Conservation (phyloP, 169 alveolate species). For the Cryptosporidium muris region DNA sequence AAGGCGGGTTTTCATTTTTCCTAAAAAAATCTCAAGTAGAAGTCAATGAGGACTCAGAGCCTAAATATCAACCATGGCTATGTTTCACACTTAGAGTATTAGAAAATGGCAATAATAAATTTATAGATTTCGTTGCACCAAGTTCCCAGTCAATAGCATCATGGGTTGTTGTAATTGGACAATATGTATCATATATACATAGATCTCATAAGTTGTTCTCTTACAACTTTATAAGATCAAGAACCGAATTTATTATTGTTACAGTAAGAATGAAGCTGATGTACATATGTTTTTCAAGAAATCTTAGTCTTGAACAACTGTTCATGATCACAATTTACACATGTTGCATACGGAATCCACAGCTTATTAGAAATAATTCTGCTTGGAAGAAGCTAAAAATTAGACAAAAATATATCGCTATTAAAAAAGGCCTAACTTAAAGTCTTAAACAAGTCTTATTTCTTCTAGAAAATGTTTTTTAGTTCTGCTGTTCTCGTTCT, state of each 20-base stretch:
- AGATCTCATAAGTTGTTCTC: slow-evolving; percentile 33
- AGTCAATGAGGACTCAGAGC: background rate
- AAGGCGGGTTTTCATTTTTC: slow-evolving; percentile 9
- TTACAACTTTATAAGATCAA: slow-evolving; percentile 49
- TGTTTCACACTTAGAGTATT: slow-evolving; percentile 47
- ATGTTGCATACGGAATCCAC: slow-evolving; percentile 59
- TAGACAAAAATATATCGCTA: slow-evolving; percentile 50
- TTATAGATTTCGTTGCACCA: slow-evolving; percentile 42
- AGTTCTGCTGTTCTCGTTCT: too few relatives aligned
- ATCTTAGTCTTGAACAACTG: slow-evolving; percentile 22
- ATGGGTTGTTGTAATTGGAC: slow-evolving; percentile 62
- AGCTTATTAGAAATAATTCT: slow-evolving; percentile 45
- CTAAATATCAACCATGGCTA: slow-evolving; percentile 39
- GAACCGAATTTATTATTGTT: slow-evolving; percentile 30
- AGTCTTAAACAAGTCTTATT: too few relatives aligned
- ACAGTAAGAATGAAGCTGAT: slow-evolving; percentile 61
- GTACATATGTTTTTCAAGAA: slow-evolving; percentile 31
- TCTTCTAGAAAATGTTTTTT: too few relatives aligned
- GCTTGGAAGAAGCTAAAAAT: slow-evolving; percentile 65
- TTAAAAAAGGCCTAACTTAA: slow-evolving; percentile 12
- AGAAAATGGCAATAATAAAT: slow-evolving; percentile 5
- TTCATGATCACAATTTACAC: slow-evolving; percentile 61
- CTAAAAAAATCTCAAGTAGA: slow-evolving; percentile 10
- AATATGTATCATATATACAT: slow-evolving; percentile 53
- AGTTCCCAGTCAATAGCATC: slow-evolving; percentile 59